Conservation (phyloP, 192 early-diverging fungal species). For the Backusella luteola region DNA sequence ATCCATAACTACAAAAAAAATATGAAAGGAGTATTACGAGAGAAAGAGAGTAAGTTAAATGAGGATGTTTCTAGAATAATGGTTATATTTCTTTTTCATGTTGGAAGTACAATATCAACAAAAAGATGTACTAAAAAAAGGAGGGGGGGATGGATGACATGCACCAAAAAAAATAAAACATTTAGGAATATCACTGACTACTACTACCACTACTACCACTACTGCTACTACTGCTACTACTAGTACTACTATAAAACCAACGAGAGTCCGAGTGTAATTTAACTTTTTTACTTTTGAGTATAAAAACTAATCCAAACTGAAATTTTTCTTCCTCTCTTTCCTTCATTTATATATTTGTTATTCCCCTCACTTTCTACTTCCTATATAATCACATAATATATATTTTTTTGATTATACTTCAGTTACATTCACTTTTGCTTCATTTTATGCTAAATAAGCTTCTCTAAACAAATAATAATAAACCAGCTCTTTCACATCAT, state of each 20-base stretch:
- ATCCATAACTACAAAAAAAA: background rate
- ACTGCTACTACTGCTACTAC: no score
- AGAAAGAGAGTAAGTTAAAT: background rate
- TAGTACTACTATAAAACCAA: background rate
- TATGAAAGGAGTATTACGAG: background rate
- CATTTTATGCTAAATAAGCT: background rate
- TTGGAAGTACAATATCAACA: background rate
- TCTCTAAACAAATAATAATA: background rate
- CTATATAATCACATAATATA: background rate
- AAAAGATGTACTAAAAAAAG: background rate
- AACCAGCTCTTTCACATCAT: background rate
- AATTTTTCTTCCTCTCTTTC: background rate
- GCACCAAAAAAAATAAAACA: background rate
- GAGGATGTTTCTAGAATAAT: conserved; percentile 1
- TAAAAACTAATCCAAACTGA: background rate
- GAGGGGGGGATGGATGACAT: background rate
- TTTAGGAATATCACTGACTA: background rate
- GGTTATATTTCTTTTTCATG: background rate
- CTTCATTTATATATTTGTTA: background rate
- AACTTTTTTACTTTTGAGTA: background rate
- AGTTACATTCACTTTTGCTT: background rate
- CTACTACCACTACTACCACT: background rate
- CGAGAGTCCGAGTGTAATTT: background rate
- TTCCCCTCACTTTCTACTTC: background rate
- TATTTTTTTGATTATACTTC: background rate